These are phyloP conservation scores for Sorghum bicolor DNA, from an alignment of 176 grass and related monocot genomes.

Conservation along the genomic window DNA sequence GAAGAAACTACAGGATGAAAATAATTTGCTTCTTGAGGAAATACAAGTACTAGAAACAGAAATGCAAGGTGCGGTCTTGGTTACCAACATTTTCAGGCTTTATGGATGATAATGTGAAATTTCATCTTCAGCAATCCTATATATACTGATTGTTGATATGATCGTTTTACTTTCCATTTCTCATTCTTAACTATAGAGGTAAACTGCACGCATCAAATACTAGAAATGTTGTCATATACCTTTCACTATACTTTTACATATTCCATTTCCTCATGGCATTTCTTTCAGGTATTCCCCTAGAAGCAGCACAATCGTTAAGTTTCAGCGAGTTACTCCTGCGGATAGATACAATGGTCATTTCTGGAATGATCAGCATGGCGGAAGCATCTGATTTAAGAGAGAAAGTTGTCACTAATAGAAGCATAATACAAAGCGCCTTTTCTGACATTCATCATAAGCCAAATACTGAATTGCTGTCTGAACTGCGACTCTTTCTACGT, in stretches of 20 bases:
- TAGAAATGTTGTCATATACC: too few relatives aligned
- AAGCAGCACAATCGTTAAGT: conserved; percentile 13
- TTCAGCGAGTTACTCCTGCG: conserved; percentile 44
- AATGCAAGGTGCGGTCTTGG: not conserved
- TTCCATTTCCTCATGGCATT: not conserved
- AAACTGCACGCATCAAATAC: not conserved
- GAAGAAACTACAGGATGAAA: conserved; percentile 45
- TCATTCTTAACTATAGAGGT: not conserved
- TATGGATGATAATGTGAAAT: not conserved
- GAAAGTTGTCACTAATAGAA: conserved; percentile 40
- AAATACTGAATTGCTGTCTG: conserved; percentile 44
- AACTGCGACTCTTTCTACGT: conserved; percentile 35
- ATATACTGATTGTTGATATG: not conserved
- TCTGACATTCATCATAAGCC: conserved; percentile 32
- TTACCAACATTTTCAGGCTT: not conserved
- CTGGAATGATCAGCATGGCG: conserved; percentile 28
- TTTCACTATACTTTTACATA: not conserved
- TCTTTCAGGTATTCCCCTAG: conserved; percentile 31
- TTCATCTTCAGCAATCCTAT: not conserved
- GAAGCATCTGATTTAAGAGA: conserved; percentile 57
- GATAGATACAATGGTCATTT: conserved; percentile 53
- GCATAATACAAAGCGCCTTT: conserved; percentile 25
- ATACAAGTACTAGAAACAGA: conserved; percentile 35
- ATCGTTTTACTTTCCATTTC: not conserved
- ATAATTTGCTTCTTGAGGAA: conserved; percentile 32